phyloP scores from a whole-genome alignment of 371 early-diverging fungal species.

The Circinella minor region DNA sequence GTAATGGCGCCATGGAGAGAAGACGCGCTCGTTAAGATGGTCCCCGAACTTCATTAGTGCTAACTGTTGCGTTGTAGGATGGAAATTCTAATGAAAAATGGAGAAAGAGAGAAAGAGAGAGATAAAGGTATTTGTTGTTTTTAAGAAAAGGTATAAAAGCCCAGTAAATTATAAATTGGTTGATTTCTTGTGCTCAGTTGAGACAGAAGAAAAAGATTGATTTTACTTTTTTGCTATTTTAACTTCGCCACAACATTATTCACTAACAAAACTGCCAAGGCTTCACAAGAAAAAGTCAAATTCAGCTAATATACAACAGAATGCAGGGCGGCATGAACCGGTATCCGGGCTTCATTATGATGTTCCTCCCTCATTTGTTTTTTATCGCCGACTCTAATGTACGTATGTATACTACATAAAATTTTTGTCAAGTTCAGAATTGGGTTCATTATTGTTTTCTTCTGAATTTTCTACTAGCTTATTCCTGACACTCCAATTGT shows the following conservation, averaged over 20 bases:
- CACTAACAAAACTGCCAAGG: neutral
- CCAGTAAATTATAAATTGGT: neutral
- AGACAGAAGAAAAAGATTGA: neutral
- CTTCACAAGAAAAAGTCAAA: neutral
- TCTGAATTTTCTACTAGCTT: no score
- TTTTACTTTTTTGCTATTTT: neutral
- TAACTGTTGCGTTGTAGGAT: neutral
- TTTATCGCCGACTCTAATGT: no score
- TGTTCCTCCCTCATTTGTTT: no score
- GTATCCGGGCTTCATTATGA: neutral
- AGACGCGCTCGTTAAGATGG: constrained; percentile 66
- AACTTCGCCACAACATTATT: neutral
- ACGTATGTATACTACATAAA: no score
- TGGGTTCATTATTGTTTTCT: no score
- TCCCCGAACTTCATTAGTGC: constrained; percentile 83
- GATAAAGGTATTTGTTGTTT: no score
- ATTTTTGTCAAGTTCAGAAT: no score
- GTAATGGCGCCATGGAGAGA: constrained; percentile 81
- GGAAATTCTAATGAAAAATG: neutral
- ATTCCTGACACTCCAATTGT: no score
- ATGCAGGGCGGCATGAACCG: neutral
- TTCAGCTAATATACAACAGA: no score
- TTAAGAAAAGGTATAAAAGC: no score
- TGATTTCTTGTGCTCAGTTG: neutral
- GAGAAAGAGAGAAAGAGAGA: neutral